Percentiles rank a stretch among this genome's conserved stretches.
Evolutionary conservation across 2,329 filamentous ascomycete species (phyloP).

Genomic region (Ophiostoma himal-ulmi): DNA sequence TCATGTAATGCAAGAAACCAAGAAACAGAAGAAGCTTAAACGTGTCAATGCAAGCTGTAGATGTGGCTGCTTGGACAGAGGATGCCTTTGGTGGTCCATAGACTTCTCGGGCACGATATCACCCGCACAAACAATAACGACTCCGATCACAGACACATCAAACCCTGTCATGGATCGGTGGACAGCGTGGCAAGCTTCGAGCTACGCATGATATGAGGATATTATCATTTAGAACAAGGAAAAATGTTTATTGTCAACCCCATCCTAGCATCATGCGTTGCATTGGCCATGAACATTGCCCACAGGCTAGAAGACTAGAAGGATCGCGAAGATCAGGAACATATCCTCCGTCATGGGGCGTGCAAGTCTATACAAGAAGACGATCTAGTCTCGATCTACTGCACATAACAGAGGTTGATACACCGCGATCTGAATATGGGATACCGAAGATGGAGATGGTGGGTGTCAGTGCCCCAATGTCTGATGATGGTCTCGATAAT

Average conservation of each 20-base stretch:
- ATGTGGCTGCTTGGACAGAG: neutral
- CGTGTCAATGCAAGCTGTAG: neutral
- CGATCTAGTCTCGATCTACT: neutral
- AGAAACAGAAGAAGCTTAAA: neutral
- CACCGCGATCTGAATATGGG: constrained; percentile 3
- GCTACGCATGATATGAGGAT: neutral
- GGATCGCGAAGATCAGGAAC: neutral
- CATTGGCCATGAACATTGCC: neutral
- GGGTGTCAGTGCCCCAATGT: neutral
- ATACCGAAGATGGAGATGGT: neutral
- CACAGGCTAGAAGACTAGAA: neutral
- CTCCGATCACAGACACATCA: neutral
- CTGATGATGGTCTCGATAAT: neutral
- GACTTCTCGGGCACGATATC: neutral
- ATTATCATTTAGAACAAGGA: neutral
- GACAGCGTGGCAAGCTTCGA: neutral
- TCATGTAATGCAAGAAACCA: neutral
- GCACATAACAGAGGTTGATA: neutral
- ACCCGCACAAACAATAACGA: neutral
- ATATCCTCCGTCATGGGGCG: neutral
- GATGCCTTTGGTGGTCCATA: neutral
- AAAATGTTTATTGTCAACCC: neutral
- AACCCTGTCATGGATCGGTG: neutral
- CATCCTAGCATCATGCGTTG: neutral
- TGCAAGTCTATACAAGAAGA: neutral